Evolutionary conservation across 139 green algal genomes (phyloP).

Genomic region (Yamagishiella unicocca): DNA sequence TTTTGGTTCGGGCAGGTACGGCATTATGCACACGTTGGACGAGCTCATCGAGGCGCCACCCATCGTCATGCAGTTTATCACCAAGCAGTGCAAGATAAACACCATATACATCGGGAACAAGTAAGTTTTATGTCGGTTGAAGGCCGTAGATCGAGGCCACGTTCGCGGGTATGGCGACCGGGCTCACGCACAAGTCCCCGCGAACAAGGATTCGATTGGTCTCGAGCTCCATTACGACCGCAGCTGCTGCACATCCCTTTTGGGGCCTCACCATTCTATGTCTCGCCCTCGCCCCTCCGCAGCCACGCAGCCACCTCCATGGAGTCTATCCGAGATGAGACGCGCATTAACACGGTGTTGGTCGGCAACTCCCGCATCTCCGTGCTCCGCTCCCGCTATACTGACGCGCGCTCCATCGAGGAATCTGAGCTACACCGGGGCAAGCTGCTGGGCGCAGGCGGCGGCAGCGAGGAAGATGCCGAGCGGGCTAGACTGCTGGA

Average conservation of each 20-base stretch:
- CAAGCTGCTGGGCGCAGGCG: slow-evolving; percentile 18
- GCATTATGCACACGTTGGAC: slow-evolving; percentile 82
- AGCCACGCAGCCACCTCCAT: background rate
- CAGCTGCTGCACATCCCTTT: too few species aligned
- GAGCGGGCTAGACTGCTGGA: background rate
- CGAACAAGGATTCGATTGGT: too few species aligned
- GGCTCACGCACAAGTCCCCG: too few species aligned
- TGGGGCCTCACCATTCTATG: too few species aligned
- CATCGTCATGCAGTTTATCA: slow-evolving; percentile 80
- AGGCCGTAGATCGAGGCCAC: too few species aligned
- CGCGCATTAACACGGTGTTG: slow-evolving; percentile 5
- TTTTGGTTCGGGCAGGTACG: slow-evolving; percentile 42
- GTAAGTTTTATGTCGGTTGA: too few species aligned
- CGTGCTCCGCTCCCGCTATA: background rate
- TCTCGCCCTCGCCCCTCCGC: background rate
- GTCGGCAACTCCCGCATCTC: background rate
- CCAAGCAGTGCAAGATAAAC: slow-evolving; percentile 58
- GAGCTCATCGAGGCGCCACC: slow-evolving; percentile 80
- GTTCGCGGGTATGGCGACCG: too few species aligned
- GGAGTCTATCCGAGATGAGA: background rate
- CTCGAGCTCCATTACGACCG: too few species aligned
- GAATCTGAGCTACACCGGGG: slow-evolving; percentile 2
- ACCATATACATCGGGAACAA: slow-evolving; percentile 11
- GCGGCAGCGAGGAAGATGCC: slow-evolving; percentile 2
- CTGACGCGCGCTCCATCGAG: background rate